Base-by-base conservation (phyloP, 805 yeast species). In the Monosporozyma siamensis region DNA sequence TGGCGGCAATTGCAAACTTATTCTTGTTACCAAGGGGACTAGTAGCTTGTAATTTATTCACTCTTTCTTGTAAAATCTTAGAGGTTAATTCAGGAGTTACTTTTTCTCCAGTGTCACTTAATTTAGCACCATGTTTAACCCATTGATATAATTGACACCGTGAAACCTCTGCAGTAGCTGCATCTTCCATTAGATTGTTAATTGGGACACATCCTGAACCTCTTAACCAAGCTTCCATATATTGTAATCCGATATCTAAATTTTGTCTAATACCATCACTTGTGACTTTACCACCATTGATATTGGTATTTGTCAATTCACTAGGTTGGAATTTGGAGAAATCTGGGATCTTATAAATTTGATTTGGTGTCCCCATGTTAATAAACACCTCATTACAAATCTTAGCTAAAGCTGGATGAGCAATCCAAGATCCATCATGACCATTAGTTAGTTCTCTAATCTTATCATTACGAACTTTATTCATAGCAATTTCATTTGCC, bases 351-450 rank as follows among this genome's bases (percentile, higher is more conserved):
- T 57, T 57, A 43, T 67, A 64, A 53, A 83, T 72, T 66, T 83
- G 92, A 68, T 83, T 83, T 50, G 89, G 85, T 30, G 90, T 84
- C 51, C 84, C 82, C 89, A 83, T 80, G 59, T 80, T 75, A 59
- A 78, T 74, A 66, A 83, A 83, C 17, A 82, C 83, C 55, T 74
- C 71, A 58, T 80, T 72, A 34, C 86, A 88, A 49, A 82, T 75
- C 14, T 80, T 73, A 21, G 83, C 84, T 60, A 83, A 70, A 17
- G 88, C 89, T 14, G 94, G 94, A 56, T 83, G 92, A 12, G 90
- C 90, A 58, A 83, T 83, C 94, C 94, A 83, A 45, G 90, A 81
- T 40, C 92, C 88, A 67, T 83, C 94, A 65, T 85, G 87, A 39
- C 92, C 92, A 43, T 82, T 80, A 40, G 69, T 64, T 38, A 82